phyloP scores from a whole-genome alignment of 345 rosid species.

The Odontarrhena argentea region DNA sequence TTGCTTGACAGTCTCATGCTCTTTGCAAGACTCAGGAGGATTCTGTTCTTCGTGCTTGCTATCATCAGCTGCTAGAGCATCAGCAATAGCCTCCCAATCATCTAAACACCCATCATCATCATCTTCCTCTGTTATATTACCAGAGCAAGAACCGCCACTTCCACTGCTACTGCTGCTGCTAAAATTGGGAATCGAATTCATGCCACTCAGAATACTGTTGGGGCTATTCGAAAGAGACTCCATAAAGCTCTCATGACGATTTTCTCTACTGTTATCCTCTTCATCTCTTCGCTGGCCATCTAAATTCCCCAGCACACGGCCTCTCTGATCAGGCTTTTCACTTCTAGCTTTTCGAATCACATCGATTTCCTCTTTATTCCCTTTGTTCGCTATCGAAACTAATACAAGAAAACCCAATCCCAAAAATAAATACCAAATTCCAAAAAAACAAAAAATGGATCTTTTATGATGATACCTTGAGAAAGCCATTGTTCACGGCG shows the following conservation, averaged over 20 bases:
- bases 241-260: constrained; percentile 57
- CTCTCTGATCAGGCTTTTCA: constrained; percentile 33
- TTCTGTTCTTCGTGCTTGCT: constrained; percentile 47
- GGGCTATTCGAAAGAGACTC: constrained; percentile 70
- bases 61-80: constrained; percentile 79
- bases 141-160: constrained; percentile 83
- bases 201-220: constrained; percentile 44
- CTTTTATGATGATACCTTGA: constrained; percentile 55
- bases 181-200: constrained; percentile 53
- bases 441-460: background rate
- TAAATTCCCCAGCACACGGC: constrained; percentile 47
- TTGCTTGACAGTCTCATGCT: constrained; percentile 33
- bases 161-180: constrained; percentile 71
- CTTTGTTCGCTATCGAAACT: constrained; percentile 64
- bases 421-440: background rate
- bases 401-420: constrained; percentile 7
- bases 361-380: constrained; percentile 49
- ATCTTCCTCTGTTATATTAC: constrained; percentile 79
- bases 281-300: constrained; percentile 40
- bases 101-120: constrained; percentile 78
- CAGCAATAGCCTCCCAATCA: constrained; percentile 97
- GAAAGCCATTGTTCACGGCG: constrained; percentile 99
- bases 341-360: constrained; percentile 35
- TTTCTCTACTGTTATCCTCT: constrained; percentile 46
- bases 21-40: constrained; percentile 33